These are phyloP conservation scores for Porodaedalea pini DNA, from an alignment of 1,284 basidiomycete genomes.

Conservation along the genomic window DNA sequence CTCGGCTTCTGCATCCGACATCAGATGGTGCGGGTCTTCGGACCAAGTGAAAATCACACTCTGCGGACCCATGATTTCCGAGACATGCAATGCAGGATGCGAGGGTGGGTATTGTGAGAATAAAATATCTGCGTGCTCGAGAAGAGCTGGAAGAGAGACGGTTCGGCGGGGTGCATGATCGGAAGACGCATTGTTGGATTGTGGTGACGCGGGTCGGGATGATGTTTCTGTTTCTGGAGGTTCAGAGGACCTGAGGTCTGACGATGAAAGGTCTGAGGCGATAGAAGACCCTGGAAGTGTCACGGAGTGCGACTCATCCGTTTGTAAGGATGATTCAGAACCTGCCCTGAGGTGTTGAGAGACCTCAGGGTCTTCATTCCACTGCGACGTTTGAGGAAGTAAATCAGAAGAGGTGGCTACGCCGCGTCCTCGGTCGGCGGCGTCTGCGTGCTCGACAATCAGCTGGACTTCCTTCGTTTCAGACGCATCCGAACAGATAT, in stretches of 20 bases:
- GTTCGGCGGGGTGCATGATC: neutral
- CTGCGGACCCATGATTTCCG: conserved; percentile 67
- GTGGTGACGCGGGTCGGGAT: neutral
- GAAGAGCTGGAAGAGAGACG: conserved; percentile 35
- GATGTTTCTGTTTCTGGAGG: neutral
- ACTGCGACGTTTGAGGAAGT: neutral
- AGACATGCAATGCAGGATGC: conserved; percentile 45
- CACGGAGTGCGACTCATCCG: neutral
- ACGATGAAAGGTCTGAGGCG: neutral
- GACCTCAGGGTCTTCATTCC: neutral
- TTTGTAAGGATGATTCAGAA: neutral
- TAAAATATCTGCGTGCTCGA: conserved; percentile 44
- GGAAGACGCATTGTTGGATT: conserved; percentile 1
- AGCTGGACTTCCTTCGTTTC: neutral
- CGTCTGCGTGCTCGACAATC: neutral
- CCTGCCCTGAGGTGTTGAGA: neutral
- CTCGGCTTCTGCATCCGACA: conserved; percentile 57
- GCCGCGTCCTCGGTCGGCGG: neutral
- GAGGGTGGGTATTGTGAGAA: conserved; percentile 42
- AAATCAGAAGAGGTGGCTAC: neutral
- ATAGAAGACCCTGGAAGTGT: neutral
- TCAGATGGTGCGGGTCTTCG: conserved; percentile 37
- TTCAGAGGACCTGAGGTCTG: neutral
- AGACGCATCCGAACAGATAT: neutral
- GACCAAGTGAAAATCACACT: conserved; percentile 60